Base-by-base conservation (phyloP, 1,139 yeast species). In the Saccharomyces uvarum region DNA sequence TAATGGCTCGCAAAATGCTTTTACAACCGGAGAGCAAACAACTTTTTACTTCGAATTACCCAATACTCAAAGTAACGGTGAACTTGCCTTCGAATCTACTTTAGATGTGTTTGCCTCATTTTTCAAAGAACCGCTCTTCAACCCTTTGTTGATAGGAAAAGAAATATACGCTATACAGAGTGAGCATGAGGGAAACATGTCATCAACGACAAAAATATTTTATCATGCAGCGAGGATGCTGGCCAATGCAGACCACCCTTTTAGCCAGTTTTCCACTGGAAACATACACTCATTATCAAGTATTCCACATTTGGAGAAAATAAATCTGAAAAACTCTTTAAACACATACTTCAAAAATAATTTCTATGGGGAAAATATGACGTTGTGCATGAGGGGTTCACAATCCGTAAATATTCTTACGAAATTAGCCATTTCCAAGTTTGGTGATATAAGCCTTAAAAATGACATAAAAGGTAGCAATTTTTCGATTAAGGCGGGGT, bases 261-360 rank as follows among this genome's bases (percentile, higher is more conserved):
- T 80, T 66, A 77, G 79, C 62, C 82, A 86, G 29, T 86, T 86
- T 63, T 82, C 89, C 13, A 86, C 95, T 0, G 95, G 95, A 19
- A 84, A 84, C 64, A 77, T 76, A 56, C 62, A 71, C 26, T 84
- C 91, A 0, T 72, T 86, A 53, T 80, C 80, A 50, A 81, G 75
- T 21, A 72, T 75, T 2, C 86, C 88, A 0, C 63, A 71, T 4
- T 57, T 69, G 24, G 64, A 74, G 44, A 80, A 79, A 19, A 48
- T 76, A 5, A 79, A 82, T 62, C 83, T 85, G 6, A 75, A 83
- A 61, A 81, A 77, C 21, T 75, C 77, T 32, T 72, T 86, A 56
- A 66, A 78, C 29, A 75, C 78, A 38, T 86, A 81, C 62, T 79
- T 82, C 66, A 65, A 69, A 4, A 67, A 73, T 4, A 74, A 78